Base-by-base conservation (phyloP, 1,284 basidiomycete species). In the Boletellus deceptivus region DNA sequence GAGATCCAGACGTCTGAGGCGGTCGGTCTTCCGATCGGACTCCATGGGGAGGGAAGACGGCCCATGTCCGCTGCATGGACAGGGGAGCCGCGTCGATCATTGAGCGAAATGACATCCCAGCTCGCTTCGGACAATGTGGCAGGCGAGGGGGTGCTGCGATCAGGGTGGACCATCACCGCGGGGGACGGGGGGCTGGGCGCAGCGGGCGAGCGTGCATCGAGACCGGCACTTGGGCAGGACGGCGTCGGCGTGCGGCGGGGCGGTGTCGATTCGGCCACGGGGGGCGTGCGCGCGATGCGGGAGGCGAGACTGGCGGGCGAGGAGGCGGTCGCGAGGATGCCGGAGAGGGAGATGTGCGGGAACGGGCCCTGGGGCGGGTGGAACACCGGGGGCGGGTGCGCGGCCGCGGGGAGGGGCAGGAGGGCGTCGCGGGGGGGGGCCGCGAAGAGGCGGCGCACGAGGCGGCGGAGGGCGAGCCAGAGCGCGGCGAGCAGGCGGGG, bases 41-140 rank as follows among this genome's bases (percentile, higher is more conserved):
- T 65, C 63, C 63, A 69, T 3, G 67, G 63, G 4, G 67, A 68
- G 13, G 66, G 60, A 17, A 69, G 67, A 31, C 17, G 64, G 10
- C 8, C 40, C 5, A 44, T 17, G 40, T 52, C 43, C 14, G 43
- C 29, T 29, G 9, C 29, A 29, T 29, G 29, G 11, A 29, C 29
- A 29, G 29, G 27, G 27, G 27, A 29, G 6, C 35, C 41, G 18
- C 34, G 60, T 24, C 37, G 59, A 33, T 58, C 53, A 25, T 46
- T 50, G 39, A 66, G 55, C 0, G 62, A 66, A 37, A 66, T 59
- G 50, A 63, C 43, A 10, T 63, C 41, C 5, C 64, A 25, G 34
- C 64, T 63, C 22, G 52, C 58, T 27, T 65, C 62, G 36, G 62
- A 67, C 54, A 57, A 57, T 5, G 60, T 46, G 40, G 62, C 59